These are phyloP conservation scores for Tylopilus cervinicoccineus DNA, from an alignment of 768 basidiomycete genomes.

Conservation along the genomic window DNA sequence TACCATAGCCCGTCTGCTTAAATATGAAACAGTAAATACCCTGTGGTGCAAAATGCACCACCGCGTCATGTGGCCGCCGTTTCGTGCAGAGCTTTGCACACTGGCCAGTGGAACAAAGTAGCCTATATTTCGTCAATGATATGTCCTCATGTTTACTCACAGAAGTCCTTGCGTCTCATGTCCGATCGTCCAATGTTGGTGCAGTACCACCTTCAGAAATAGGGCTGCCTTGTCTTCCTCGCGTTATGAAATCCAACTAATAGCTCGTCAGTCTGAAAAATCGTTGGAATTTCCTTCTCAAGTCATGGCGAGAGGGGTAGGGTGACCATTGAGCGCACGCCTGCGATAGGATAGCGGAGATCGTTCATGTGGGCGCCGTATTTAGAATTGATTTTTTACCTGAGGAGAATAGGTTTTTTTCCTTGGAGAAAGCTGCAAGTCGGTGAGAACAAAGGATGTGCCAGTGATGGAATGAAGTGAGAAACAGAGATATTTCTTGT, in stretches of 20 bases:
- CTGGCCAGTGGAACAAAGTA: not conserved
- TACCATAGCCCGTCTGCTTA: not conserved
- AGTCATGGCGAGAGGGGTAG: not conserved
- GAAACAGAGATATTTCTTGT: no score
- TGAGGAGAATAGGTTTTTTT: not conserved
- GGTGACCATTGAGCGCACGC: not conserved
- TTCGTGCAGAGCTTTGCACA: not conserved
- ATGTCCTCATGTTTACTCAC: not conserved
- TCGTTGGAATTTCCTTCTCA: not conserved
- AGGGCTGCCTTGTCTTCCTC: not conserved
- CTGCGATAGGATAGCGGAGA: not conserved
- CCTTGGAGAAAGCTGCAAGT: no score
- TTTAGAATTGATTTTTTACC: no score
- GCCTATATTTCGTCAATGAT: not conserved
- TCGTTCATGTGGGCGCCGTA: not conserved
- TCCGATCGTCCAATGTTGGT: not conserved
- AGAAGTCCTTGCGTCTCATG: not conserved
- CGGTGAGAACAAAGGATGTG: no score
- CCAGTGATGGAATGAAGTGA: no score
- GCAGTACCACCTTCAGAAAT: not conserved
- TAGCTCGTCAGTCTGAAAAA: not conserved
- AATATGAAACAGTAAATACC: not conserved
- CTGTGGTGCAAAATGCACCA: not conserved
- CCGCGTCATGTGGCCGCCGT: slow-evolving; percentile 1
- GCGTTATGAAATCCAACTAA: not conserved